Evolutionary conservation across 176 grass and related monocot genomes (phyloP).

Genomic region (Musa troglodytarum): DNA sequence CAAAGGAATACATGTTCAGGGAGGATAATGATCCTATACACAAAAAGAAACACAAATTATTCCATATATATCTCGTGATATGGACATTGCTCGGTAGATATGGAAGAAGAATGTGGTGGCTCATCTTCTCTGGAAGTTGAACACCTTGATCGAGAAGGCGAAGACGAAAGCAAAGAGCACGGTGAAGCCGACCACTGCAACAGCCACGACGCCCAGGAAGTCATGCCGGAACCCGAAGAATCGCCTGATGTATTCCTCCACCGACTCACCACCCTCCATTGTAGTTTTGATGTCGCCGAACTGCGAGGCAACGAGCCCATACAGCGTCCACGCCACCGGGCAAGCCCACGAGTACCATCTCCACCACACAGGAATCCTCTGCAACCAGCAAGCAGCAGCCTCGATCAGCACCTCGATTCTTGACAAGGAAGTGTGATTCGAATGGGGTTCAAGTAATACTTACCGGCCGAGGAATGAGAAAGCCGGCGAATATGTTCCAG

Average conservation of each 20-base stretch:
- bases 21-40: neutral
- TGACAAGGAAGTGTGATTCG: neutral
- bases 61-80: neutral
- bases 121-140: slow-evolving; percentile 23
- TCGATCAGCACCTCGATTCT: neutral
- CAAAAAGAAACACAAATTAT: neutral
- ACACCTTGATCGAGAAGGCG: slow-evolving; percentile 7
- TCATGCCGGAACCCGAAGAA: slow-evolving; percentile 15
- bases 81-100: neutral
- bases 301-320: slow-evolving; percentile 76
- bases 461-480: slow-evolving; percentile 71
- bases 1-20: too few species aligned
- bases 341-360: slow-evolving; percentile 89
- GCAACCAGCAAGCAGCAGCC: slow-evolving; percentile 10
- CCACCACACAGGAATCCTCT: slow-evolving; percentile 99
- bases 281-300: slow-evolving; percentile 33
- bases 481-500: slow-evolving; percentile 96
- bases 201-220: slow-evolving; percentile 13
- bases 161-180: slow-evolving; percentile 17
- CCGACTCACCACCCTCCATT: slow-evolving; percentile 8
- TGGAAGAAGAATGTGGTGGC: neutral
- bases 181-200: slow-evolving; percentile 3
- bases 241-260: neutral
- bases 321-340: slow-evolving; percentile 82
- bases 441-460: slow-evolving; percentile 14